Evolutionary conservation across 768 basidiomycete genomes (phyloP), one percentile per base, ranked within the genome.

Genomic region (Suillus weaverae): DNA sequence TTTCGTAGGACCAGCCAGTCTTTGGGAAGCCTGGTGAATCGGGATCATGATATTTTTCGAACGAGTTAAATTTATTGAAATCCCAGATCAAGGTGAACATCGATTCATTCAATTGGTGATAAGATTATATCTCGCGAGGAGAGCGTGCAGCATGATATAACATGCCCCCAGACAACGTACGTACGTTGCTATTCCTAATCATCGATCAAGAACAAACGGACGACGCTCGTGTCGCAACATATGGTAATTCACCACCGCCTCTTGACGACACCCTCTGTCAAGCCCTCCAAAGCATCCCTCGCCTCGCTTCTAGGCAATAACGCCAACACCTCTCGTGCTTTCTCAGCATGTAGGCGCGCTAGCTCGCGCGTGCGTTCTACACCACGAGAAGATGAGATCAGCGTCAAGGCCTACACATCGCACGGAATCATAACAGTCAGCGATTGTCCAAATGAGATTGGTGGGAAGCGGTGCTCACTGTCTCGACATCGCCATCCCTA

Each of bases 261-360:
- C 68, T 84, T 81, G 51, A 90, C 81, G 26, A 93, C 89, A 39
- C 84, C 83, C 64, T 88, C 87, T 38, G 90, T 86, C 69, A 97
- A 79, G 16, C 78, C 83, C 56, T 90, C 86, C 64, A 99, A 77
- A n/a, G 91, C 94, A 33, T 80, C 78, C 74, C 86, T 88, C 36
- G 92, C 88, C 65, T 93, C 90, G 69, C 90, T 92, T 67, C 91
- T 89, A 8, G 96, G 96, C 61, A 99, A 81, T 7, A 83, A 74
- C 38, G 76, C 77, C 18, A 97, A 80, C 18, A 86, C 85, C 66
- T 90, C 87, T 43, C 85, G 83, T 20, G 96, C 96, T 71, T 88
- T 89, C 44, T 86, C 82, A 0, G 92, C 92, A 70, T 97, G 93
- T 26, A 81, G 77, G 50, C 79, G 77, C 6, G 96, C 96, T 30